phyloP scores from a whole-genome alignment of 176 grass and related monocot genomes.

The Typha latifolia region DNA sequence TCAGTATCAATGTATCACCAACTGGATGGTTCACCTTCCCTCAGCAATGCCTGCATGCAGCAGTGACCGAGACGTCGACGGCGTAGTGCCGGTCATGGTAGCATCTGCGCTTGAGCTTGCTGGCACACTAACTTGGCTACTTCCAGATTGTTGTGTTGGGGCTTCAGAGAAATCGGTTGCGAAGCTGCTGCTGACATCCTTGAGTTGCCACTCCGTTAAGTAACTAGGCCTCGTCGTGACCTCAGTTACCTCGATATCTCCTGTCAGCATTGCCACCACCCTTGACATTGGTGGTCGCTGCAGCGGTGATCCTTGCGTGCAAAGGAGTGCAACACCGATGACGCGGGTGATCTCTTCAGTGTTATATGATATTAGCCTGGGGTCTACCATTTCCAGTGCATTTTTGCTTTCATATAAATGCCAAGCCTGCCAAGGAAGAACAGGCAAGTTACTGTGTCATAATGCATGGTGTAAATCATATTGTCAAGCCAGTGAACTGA shows the following conservation, averaged over 20 bases:
- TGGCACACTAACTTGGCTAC: background rate
- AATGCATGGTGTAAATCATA: background rate
- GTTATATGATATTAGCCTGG: slow-evolving; percentile 27
- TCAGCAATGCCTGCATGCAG: slow-evolving; percentile 28
- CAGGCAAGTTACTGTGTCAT: background rate
- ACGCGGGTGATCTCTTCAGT: slow-evolving; percentile 31
- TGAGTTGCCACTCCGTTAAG: slow-evolving; percentile 61
- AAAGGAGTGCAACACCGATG: slow-evolving; percentile 48
- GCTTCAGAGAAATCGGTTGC: slow-evolving; percentile 13
- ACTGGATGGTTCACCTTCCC: slow-evolving; percentile 34
- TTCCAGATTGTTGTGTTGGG: slow-evolving; percentile 16
- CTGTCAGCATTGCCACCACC: slow-evolving; percentile 46
- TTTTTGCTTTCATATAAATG: slow-evolving; percentile 42
- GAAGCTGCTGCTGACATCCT: slow-evolving; percentile 29
- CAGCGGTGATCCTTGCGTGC: slow-evolving; percentile 48
- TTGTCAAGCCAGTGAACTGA: background rate
- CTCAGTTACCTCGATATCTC: slow-evolving; percentile 28
- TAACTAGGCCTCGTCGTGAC: slow-evolving; percentile 46
- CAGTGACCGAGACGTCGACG: slow-evolving; percentile 12
- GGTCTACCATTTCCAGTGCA: slow-evolving; percentile 47
- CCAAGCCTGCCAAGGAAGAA: slow-evolving; percentile 41
- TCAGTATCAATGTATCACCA: background rate
- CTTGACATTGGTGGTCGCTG: slow-evolving; percentile 56
- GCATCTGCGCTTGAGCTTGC: background rate
- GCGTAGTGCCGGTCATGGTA: background rate